phyloP scores from a whole-genome alignment of 331 rosid species.

The Pyrus hybrid region DNA sequence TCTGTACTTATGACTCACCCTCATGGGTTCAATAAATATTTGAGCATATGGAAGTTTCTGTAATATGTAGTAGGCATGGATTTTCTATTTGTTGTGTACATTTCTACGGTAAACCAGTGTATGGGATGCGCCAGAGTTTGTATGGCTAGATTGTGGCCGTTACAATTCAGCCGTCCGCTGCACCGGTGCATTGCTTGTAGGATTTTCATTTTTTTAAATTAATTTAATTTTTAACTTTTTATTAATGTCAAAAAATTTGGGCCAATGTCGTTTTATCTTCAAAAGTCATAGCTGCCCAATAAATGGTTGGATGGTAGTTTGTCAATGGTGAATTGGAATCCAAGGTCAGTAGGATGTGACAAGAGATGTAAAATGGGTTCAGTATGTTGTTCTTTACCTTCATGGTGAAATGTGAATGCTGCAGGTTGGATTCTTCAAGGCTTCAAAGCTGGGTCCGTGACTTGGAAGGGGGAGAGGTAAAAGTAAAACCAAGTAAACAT shows the following conservation, averaged over 20 bases:
- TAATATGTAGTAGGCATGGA: conserved; percentile 10
- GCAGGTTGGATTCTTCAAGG: background rate
- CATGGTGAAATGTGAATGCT: background rate
- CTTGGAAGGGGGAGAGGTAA: background rate
- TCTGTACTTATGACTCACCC: conserved; percentile 38
- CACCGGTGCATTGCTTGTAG: background rate
- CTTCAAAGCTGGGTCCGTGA: conserved; percentile 10
- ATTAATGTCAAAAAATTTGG: background rate
- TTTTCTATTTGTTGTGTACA: background rate
- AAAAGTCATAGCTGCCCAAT: conserved; percentile 11
- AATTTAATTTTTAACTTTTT: background rate
- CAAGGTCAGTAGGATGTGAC: conserved; percentile 42
- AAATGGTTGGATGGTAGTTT: conserved; percentile 9
- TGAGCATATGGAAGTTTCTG: conserved; percentile 19
- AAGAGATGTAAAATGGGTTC: conserved; percentile 15
- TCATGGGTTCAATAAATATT: conserved; percentile 47
- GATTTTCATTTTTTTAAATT: background rate
- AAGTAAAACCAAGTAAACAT: background rate
- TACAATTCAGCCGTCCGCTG: background rate
- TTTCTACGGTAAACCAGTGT: background rate
- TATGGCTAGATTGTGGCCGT: background rate
- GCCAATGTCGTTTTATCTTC: no score
- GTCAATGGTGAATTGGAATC: conserved; percentile 44
- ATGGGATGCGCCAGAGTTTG: background rate
- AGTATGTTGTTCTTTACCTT: conserved; percentile 15